Evolutionary conservation across 176 grass and related monocot species (phyloP), one percentile per base, ranked within the genome.

Genomic region (Metroxylon sagu): DNA sequence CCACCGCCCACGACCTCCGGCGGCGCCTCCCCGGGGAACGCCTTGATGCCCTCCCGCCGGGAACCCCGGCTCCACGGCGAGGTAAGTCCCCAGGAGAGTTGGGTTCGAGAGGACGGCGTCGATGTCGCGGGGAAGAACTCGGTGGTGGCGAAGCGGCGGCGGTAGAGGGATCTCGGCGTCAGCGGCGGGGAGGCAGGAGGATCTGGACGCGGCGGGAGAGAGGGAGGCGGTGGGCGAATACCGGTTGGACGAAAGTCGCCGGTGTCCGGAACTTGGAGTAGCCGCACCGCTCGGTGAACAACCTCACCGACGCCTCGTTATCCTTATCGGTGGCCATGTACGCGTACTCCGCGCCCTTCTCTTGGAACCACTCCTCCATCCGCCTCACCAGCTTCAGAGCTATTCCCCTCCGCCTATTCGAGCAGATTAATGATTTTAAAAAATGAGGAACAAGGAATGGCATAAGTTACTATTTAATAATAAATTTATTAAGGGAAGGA

Each of bases 61-160:
- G 1, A 18, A n/a, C 59, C 3, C 56, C 75, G 0, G 1, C 5
- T 14, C 54, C 0, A 83, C 68, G 4, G 77, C 89, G 4, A 95
- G 60, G 77, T 83, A 88, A 0, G 85, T 95, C 54, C 89, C 89
- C 17, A 95, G 3, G 78, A 85, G 0, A 82, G 70, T 0, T 58
- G n/a, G 18, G 60, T 95, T 95, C 19, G 64, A 14, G 0, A 95
- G 80, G 16, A 95, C 89, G 69, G 66, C 56, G 60, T 95, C 71
- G 62, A 95, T 95, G 65, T 95, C 81, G 54, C 27, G 16, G 8
- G 89, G 80, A 95, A 95, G 73, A 95, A 95, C 72, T 95, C 89
- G 50, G 81, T 69, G 39, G 19, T 58, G 2, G 71, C 66, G 78
- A 88, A 71, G 0, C 29, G 60, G 1, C 5, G 17, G 14, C 68